Evolutionary conservation across 306 rosid species (phyloP), one percentile per base, ranked within the genome.

Genomic region (Pyrus bretschneideri): DNA sequence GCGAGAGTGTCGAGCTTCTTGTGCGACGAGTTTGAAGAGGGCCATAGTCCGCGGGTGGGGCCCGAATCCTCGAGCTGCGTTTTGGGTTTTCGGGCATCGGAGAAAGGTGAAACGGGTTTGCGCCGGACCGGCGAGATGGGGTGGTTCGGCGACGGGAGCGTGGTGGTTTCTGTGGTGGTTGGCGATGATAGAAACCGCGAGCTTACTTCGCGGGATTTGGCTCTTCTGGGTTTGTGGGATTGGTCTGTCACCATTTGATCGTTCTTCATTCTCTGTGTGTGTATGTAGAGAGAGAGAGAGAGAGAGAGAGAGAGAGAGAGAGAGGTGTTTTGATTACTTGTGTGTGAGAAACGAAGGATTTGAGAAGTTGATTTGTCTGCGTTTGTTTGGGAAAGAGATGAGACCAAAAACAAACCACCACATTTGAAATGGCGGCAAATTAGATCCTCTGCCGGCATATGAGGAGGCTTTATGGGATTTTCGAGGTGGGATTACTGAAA

Each of bases 21-120:
- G 69, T 33, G 5, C 9, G 83, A 74, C 12, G 83, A 25, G 6
- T 83, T 46, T 0, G 89, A 70, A 46, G 97, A 87, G 58, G 97
- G 98, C 96, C 92, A 90, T 9, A 92, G 90, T 17, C 83, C 87
- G 22, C 87, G 86, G 6, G 71, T 46, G 31, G 79, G 31, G 64
- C 75, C 52, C 10, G 87, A 46, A 4, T 85, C 93, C 0, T 91
- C 93, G 69, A 72, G 82, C 11, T 80, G 63, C 64, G 62, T 72
- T 30, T 69, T 64, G 67, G 81, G 80, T 30, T 77, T 85, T 9
- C 71, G 46, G 10, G 67, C 17, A 1, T 77, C 85, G 7, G 73
- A 3, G 29, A 80, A 66, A 23, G 67, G 73, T 6, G 83, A 45
- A 11, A 71, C 69, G 11, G 86, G 31, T 75, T 87, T 93, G 54